phyloP scores from a whole-genome alignment of 768 basidiomycete species.

The Tylopilus subfusipes region DNA sequence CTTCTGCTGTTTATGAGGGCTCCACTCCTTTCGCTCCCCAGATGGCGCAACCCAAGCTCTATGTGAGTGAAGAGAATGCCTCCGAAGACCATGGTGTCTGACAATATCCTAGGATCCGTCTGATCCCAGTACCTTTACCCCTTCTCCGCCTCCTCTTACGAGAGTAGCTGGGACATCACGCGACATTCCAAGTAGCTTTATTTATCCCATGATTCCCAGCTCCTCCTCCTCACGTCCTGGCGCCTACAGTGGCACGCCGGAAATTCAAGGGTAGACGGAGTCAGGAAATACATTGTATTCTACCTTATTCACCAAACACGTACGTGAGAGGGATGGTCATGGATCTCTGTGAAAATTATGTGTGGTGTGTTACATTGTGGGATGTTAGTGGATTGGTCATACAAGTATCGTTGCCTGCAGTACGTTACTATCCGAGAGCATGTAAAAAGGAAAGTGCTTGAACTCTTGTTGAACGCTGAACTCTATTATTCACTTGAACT shows the following conservation, averaged over 20 bases:
- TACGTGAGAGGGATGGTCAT: neutral
- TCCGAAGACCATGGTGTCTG: neutral
- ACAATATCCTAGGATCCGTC: constrained; percentile 31
- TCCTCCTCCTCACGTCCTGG: constrained; percentile 10
- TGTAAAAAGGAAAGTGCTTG: too few species aligned
- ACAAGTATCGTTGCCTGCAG: too few species aligned
- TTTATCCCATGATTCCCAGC: too few species aligned
- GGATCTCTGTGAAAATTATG: too few species aligned
- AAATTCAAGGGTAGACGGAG: constrained; percentile 15
- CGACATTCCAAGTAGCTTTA: constrained; percentile 4
- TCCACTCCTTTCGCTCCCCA: constrained; percentile 8
- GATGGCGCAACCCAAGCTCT: constrained; percentile 27
- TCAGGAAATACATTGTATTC: neutral
- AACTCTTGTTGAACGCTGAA: too few species aligned
- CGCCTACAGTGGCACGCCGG: constrained; percentile 28
- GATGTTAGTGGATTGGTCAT: too few species aligned
- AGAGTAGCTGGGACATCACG: constrained; percentile 2
- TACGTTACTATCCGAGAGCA: too few species aligned
- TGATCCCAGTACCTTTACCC: constrained; percentile 36
- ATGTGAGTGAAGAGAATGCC: constrained; percentile 22
- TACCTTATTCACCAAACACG: neutral
- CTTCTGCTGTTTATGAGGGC: constrained; percentile 2
- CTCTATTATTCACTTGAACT: too few species aligned
- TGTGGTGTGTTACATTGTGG: too few species aligned
- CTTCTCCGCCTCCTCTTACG: constrained; percentile 20